A percentile compares a stretch with the other conserved stretches of the same genome.
Conservation (phyloP, 345 rosid genomes). For the Camelina hispida region DNA sequence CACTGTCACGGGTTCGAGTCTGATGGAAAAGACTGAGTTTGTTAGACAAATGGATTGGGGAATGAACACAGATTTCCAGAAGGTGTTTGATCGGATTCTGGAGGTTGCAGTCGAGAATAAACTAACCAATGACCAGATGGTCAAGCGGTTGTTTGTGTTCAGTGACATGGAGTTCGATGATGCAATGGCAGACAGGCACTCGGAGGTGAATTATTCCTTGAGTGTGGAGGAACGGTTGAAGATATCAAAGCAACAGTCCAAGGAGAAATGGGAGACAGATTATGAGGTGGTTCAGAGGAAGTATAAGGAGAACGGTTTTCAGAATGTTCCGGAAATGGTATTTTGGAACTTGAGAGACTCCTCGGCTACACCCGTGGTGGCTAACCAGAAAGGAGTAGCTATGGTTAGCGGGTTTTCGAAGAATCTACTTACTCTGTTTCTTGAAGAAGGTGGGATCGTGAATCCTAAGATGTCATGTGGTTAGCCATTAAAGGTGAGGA, state of each 20-base stretch:
- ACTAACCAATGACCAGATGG: neutral
- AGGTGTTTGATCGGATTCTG: neutral
- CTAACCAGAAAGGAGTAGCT: slow-evolving; percentile 47
- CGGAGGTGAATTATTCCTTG: neutral
- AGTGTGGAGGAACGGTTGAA: neutral
- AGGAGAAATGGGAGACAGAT: slow-evolving; percentile 9
- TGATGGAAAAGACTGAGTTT: slow-evolving; percentile 1
- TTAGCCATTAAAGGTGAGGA: slow-evolving; percentile 1
- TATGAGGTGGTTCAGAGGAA: slow-evolving; percentile 1
- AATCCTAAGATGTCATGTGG: slow-evolving; percentile 16
- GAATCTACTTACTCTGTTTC: slow-evolving; percentile 50
- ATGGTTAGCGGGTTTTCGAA: slow-evolving; percentile 53
- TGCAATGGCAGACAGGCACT: neutral
- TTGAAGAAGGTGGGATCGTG: slow-evolving; percentile 47
- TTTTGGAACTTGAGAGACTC: slow-evolving; percentile 50
- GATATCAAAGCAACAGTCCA: neutral
- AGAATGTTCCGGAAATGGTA: slow-evolving; percentile 54
- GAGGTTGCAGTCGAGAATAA: neutral
- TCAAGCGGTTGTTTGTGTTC: slow-evolving; percentile 2
- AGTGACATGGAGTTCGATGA: slow-evolving; percentile 1
- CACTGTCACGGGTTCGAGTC: neutral
- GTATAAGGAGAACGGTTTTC: slow-evolving; percentile 48
- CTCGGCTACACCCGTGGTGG: slow-evolving; percentile 41
- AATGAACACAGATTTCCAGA: neutral
- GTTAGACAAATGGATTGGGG: neutral